Conservation (phyloP, 805 yeast species). For the Suhomyces tanzawaensis region DNA sequence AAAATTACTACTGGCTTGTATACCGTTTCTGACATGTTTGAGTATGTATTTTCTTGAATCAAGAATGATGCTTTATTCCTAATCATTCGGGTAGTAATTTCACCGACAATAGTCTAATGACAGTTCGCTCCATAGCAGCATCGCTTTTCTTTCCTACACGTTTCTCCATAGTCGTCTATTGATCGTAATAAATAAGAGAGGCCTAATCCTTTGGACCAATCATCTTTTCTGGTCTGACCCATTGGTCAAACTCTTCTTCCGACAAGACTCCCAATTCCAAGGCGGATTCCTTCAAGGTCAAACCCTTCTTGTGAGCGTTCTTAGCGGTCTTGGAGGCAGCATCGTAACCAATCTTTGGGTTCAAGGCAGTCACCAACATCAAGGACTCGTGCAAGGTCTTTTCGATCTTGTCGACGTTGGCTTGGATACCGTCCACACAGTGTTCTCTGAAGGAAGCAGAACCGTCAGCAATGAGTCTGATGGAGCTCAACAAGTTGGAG, state of each 20-base stretch:
- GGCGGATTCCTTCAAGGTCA: slow-evolving; percentile 93
- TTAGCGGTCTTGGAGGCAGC: slow-evolving; percentile 97
- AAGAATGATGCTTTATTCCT: too few species aligned
- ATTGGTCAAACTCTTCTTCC: slow-evolving; percentile 85
- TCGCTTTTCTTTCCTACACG: background rate
- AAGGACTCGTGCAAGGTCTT: slow-evolving; percentile 90
- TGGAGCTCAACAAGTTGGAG: slow-evolving; percentile 81
- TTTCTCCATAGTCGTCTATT: too few species aligned
- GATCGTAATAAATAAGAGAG: background rate
- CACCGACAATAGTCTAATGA: too few species aligned
- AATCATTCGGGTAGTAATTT: too few species aligned
- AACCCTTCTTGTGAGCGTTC: slow-evolving; percentile 97
- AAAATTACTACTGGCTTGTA: too few species aligned
- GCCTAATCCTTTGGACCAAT: slow-evolving; percentile 76
- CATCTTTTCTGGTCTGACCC: slow-evolving; percentile 98
- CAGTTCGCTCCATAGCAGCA: too few species aligned
- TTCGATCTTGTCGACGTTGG: slow-evolving; percentile 83
- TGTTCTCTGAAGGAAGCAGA: slow-evolving; percentile 83
- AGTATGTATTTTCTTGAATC: too few species aligned
- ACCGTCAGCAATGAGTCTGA: slow-evolving; percentile 89
- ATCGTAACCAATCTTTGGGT: slow-evolving; percentile 98
- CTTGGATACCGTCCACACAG: slow-evolving; percentile 93
- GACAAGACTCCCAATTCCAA: slow-evolving; percentile 83
- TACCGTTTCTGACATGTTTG: too few species aligned
- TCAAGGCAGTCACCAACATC: slow-evolving; percentile 97